phyloP scores from a whole-genome alignment of 768 basidiomycete genomes.

The Leucocoprinus leucothites region DNA sequence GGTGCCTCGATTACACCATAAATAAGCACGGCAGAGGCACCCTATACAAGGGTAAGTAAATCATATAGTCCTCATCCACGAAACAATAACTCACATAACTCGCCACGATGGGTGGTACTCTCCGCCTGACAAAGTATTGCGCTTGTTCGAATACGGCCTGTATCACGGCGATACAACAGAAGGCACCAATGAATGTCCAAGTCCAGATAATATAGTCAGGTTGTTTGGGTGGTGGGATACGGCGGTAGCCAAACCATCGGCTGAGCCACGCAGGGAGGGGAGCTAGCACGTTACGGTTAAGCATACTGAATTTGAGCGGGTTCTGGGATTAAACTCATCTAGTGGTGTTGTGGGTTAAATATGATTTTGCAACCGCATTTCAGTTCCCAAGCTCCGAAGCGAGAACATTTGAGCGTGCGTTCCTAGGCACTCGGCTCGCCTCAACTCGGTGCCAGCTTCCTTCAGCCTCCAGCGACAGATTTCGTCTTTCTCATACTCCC shows the following conservation, averaged over 20 bases:
- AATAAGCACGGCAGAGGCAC: slow-evolving; percentile 52
- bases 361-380: no score
- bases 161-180: slow-evolving; percentile 45
- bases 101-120: slow-evolving; percentile 44
- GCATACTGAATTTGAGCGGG: neutral
- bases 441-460: no score
- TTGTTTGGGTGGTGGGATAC: slow-evolving; percentile 25
- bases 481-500: no score
- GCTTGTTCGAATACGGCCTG: slow-evolving; percentile 48
- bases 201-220: slow-evolving; percentile 38
- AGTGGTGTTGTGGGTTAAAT: no score
- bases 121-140: slow-evolving; percentile 41
- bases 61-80: neutral
- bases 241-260: slow-evolving; percentile 45
- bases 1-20: slow-evolving; percentile 53
- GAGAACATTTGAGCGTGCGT: no score
- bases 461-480: no score
- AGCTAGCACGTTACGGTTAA: slow-evolving; percentile 23
- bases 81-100: slow-evolving; percentile 39
- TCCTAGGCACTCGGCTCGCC: no score
- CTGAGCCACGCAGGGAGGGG: slow-evolving; percentile 33
- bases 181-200: slow-evolving; percentile 54
- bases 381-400: no score
- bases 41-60: slow-evolving; percentile 27
- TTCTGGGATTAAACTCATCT: no score